Evolutionary conservation across 108 stramenopile genomes (phyloP), one percentile per base, ranked within the genome.

Genomic region (Bacterosira constricta): DNA sequence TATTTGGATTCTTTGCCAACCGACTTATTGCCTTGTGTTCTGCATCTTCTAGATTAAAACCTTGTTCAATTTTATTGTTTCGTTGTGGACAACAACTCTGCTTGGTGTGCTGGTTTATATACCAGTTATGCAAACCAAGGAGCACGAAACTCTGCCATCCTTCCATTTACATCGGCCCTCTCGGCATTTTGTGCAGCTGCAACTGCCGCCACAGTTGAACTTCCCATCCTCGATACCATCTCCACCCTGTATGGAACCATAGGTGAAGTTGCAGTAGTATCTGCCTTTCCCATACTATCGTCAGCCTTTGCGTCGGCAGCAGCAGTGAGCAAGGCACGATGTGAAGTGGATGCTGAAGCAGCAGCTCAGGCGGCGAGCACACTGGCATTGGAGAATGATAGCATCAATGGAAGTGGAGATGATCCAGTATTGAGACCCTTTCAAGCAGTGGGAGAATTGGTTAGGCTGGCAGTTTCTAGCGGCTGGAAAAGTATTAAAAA

Each of bases 111-210:
- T 1, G 37, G 42, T 46, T 18, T 49, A 27, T 4, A 6, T n/a
- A 15, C 11, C 50, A 73, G 73, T 9, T 96, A 96, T 73, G 96
- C 96, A 50, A 96, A 96, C 63, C 96, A 94, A 72, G 93, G 91
- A 15, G 79, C 93, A 21, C 77, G 96, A 42, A 83, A 80, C 20
- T 87, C 91, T 0, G 90, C 92, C 9, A 90, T 96, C 27, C 73
- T 96, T 20, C 96, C 96, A 13, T 96, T 94, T 56, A 96, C 96
- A 27, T 87, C 86, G 11, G 96, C 96, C 12, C 79, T 96, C 32
- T 80, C 79, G 20, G 86, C 86, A 1, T 76, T 96, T 18, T 93
- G 90, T 80, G 96, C 93, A 13, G 96, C 96, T 34, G 93, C 89
- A 0, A 93, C 93, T 25, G 93, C 96, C 17, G 93, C 93, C 21